Evolutionary conservation across 1,139 yeast genomes (phyloP), one percentile per base, ranked within the genome.

Genomic region (Saccharomycopsis hybrid): DNA sequence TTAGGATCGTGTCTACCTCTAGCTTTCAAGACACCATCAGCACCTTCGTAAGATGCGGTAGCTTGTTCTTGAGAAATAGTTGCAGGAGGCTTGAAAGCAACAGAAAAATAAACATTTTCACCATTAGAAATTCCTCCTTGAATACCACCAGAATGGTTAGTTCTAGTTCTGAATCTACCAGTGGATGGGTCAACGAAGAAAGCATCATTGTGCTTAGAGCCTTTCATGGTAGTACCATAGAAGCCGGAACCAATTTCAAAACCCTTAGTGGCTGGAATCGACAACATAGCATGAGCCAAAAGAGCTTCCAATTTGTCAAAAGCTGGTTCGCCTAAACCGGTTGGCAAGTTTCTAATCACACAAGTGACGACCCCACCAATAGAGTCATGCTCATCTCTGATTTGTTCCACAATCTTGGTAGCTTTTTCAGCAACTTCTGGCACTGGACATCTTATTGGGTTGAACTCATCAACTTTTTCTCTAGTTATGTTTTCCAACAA

Each of bases 61-160:
- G 73, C 70, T 71, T 92, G 98, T 62, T 85, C 95, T 72, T 89
- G 95, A 50, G 95, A 82, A 58, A 92, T 92, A 43, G 98, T 92
- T 50, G 98, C 98, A 43, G 97, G 97, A 2, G 97, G 89, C 73
- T 92, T 92, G 79, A 92, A 92, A 2, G 97, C 97, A 44, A 92
- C 94, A 24, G 88, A 83, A 68, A 94, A 92, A 72, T 84, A 92
- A 62, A 92, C 86, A 70, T 85, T 77, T 69, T 92, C 98, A 58
- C 98, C 98, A 66, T 92, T 92, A 51, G 96, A 74, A 62, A 92
- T 92, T 62, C 98, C 98, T 62, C 98, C 98, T 72, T 92, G 98
- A 55, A 90, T 79, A 68, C 98, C 98, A 60, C 98, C 98, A 35
- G 96, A 86, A 69, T 85, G 83, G 71, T 94, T 92, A 35, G 97